Evolutionary conservation across 2,329 filamentous ascomycete species (phyloP), one percentile per base, ranked within the genome.

Genomic region (Chaetomiaceae sp.): DNA sequence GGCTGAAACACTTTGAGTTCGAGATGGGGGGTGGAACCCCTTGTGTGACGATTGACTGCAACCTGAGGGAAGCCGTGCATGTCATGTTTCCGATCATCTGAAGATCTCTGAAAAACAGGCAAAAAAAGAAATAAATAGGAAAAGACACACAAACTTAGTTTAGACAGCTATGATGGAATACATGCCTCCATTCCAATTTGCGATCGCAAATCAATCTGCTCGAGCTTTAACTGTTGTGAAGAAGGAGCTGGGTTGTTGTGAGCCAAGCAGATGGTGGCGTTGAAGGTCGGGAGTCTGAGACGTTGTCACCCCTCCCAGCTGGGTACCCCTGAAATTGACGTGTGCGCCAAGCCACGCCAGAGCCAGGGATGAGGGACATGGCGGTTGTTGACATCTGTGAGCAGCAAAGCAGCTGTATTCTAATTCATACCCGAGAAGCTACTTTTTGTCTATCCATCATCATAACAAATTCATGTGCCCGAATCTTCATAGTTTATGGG

Each of bases 401-500:
- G n/a, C n/a, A n/a, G n/a, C n/a, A n/a, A n/a, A 27, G 25, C 10
- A 10, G 6, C 6, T 27, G 25, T 3, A 6, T 27, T 35, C 33
- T 31, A 38, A 40, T 40, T n/a, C 30, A 21, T 39, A 41, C 31
- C 13, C 37, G 37, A 3, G 12, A 44, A 44, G n/a, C 37, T 44
- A 19, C 13, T 57, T 57, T 57, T 57, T 57, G n/a, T 57, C 53
- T 57, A 57, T 54, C 53, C 53, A 17, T 44, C 43, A 48, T 47
- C 45, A 48, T 44, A 44, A 16, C 37, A 51, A 41, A 30, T 43
- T 41, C 38, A 23, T 44, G 31, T 35, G 25, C n/a, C 37, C 33
- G 43, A 39, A 52, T 55, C 47, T 38, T 51, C 19, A 43, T 33
- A 34, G 38, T 31, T 14, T 39, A 37, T 38, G 37, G 41, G 42